Percentiles rank a stretch among this genome's conserved stretches.
Conservation (phyloP, 176 grass and related monocot species). For the Triticum turgidum region DNA sequence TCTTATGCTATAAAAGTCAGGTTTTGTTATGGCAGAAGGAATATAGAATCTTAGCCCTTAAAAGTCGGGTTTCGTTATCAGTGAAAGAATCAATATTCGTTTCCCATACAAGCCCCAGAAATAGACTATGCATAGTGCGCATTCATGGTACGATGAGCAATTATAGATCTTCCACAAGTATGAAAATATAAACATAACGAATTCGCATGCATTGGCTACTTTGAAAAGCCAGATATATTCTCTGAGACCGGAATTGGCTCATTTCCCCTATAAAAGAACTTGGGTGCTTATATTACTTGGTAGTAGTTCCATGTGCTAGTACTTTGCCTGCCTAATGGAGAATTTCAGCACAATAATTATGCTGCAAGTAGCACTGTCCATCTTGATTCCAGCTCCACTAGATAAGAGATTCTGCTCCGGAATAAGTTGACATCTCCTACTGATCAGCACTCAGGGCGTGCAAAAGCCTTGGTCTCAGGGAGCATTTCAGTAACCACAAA, state of each 20-base stretch:
- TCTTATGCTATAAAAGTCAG: neutral
- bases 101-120: neutral
- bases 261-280: neutral
- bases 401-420: slow-evolving; percentile 27
- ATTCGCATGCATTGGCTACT: slow-evolving; percentile 4
- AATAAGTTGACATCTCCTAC: slow-evolving; percentile 30
- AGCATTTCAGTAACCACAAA: slow-evolving; percentile 7
- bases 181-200: neutral
- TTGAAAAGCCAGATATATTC: neutral
- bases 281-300: neutral
- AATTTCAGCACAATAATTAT: neutral
- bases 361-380: neutral
- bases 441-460: neutral
- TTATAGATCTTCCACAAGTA: neutral
- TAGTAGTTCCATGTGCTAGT: neutral
- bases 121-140: neutral
- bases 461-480: slow-evolving; percentile 14
- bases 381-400: slow-evolving; percentile 45
- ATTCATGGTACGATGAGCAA: neutral
- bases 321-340: slow-evolving; percentile 9
- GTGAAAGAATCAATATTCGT: neutral
- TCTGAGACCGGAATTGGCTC: neutral
- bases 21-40: neutral
- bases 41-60: slow-evolving; percentile 22
- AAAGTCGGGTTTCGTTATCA: neutral